Conservation (phyloP, 169 alveolate species). For the Eimeria necatrix region DNA sequence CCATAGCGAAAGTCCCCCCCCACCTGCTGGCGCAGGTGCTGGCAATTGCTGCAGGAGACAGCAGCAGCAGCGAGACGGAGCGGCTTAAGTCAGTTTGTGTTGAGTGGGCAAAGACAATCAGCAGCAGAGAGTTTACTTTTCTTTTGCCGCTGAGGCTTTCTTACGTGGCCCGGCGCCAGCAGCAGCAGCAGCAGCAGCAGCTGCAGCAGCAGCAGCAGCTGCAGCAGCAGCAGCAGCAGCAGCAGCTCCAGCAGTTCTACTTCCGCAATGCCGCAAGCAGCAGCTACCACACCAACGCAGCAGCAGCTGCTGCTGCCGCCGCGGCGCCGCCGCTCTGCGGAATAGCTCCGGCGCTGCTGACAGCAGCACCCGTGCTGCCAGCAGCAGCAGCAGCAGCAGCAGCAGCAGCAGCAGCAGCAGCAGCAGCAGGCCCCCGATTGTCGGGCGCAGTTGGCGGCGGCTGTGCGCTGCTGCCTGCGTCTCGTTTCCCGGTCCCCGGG, state of each 20-base stretch:
- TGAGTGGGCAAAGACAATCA: background rate
- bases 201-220: background rate
- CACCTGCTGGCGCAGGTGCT: background rate
- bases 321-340: background rate
- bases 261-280: background rate
- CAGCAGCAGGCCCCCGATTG: too few relatives aligned
- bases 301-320: background rate
- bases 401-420: too few relatives aligned
- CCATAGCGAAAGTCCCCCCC: background rate
- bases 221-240: background rate
- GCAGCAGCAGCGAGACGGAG: background rate
- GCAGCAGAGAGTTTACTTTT: background rate
- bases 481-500: too few relatives aligned
- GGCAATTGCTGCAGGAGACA: background rate
- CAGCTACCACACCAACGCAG: too few relatives aligned
- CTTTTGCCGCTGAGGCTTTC: background rate
- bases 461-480: too few relatives aligned
- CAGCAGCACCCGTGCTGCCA: background rate
- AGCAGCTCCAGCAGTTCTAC: background rate
- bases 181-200: background rate
- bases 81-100: background rate
- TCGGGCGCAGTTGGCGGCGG: too few relatives aligned
- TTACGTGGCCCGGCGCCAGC: background rate
- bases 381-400: too few relatives aligned
- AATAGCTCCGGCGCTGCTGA: background rate